Percentiles rank a stretch among this genome's conserved stretches.
Evolutionary conservation across 106 monocot genomes (phyloP).

Genomic region (Dendrobium chrysotoxum): DNA sequence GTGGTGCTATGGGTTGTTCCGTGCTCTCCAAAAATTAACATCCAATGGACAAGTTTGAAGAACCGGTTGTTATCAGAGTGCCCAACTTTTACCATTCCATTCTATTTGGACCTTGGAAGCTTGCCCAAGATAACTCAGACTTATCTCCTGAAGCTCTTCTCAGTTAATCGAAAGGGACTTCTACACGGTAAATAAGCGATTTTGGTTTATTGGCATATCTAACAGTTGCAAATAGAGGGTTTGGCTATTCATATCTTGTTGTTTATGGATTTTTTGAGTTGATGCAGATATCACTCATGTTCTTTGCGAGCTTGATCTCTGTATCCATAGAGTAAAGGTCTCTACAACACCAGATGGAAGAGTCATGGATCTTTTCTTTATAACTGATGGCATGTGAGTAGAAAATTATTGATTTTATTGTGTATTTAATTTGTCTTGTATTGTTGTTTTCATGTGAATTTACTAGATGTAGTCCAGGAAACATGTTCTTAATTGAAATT

Average conservation of each 20-base stretch:
- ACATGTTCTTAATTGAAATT: not conserved
- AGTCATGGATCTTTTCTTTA: conserved; percentile 85
- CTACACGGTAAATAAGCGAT: conserved; percentile 57
- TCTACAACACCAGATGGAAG: conserved; percentile 88
- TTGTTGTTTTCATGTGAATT: not conserved
- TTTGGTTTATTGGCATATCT: not conserved
- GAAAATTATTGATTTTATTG: too few species aligned
- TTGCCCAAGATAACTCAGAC: conserved; percentile 30
- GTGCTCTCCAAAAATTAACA: conserved; percentile 37
- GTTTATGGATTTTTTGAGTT: conserved; percentile 1
- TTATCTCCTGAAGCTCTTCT: conserved; percentile 76
- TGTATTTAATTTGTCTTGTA: not conserved
- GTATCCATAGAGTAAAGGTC: conserved; percentile 91
- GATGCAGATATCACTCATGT: conserved; percentile 77
- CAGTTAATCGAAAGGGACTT: conserved; percentile 69
- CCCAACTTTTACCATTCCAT: conserved; percentile 51
- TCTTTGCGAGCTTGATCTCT: conserved; percentile 68
- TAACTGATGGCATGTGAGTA: conserved; percentile 83
- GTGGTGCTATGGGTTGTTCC: conserved; percentile 87
- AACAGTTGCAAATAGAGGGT: not conserved
- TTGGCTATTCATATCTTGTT: not conserved
- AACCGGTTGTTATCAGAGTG: conserved; percentile 59
- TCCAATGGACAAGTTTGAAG: conserved; percentile 71
- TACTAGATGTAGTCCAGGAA: too few species aligned
- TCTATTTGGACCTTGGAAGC: conserved; percentile 41